Evolutionary conservation across 2,329 filamentous ascomycete genomes (phyloP).

Genomic region (Tetracladium maxilliforme): DNA sequence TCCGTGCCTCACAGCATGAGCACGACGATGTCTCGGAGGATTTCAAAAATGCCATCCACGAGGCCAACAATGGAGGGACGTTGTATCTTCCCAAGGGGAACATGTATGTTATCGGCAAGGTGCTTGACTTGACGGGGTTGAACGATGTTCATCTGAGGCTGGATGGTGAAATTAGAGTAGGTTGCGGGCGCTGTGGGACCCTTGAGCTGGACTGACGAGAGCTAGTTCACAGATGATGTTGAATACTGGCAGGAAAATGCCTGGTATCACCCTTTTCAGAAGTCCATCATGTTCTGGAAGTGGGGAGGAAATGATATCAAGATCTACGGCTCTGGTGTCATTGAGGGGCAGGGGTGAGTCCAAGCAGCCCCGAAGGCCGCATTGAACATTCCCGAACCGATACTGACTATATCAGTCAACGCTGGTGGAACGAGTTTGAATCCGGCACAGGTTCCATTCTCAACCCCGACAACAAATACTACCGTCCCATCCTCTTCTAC

Average conservation of each 20-base stretch:
- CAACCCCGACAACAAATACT: conserved; percentile 38
- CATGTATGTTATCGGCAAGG: conserved; percentile 42
- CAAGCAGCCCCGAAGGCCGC: conserved; percentile 3
- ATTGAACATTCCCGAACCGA: conserved; percentile 1
- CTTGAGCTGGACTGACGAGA: neutral
- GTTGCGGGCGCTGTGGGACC: too few species aligned
- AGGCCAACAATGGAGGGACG: conserved; percentile 43
- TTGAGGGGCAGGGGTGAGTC: conserved; percentile 36
- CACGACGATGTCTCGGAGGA: conserved; percentile 39
- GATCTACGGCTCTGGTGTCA: conserved; percentile 38
- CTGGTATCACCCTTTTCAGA: conserved; percentile 33
- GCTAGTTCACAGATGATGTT: conserved; percentile 27
- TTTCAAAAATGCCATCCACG: conserved; percentile 35
- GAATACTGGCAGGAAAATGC: conserved; percentile 32
- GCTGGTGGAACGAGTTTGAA: conserved; percentile 27
- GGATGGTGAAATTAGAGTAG: conserved; percentile 37
- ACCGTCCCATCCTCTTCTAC: conserved; percentile 44
- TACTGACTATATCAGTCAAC: conserved; percentile 11
- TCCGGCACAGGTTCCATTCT: too few species aligned
- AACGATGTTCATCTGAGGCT: conserved; percentile 41
- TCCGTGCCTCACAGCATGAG: conserved; percentile 35
- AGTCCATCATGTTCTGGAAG: conserved; percentile 46
- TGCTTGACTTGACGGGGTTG: conserved; percentile 41
- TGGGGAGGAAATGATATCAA: conserved; percentile 48
- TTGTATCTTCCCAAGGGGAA: conserved; percentile 35